Conservation (phyloP, 2,329 filamentous ascomycete genomes). For the Colletotrichum agaves region DNA sequence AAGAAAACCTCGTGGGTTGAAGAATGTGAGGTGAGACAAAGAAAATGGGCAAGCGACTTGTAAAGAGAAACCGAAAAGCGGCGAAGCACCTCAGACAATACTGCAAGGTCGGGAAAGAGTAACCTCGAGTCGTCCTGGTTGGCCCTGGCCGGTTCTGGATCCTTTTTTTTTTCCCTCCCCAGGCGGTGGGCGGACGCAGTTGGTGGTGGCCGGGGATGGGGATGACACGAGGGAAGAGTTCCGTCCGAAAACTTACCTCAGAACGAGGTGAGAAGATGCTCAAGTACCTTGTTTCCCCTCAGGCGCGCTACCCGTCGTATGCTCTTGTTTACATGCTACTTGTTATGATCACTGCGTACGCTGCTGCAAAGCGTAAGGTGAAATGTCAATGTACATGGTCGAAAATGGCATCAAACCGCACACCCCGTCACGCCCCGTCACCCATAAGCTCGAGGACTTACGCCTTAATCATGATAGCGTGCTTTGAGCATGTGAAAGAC, state of each 20-base stretch:
- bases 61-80: constrained; percentile 15
- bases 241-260: constrained; percentile 27
- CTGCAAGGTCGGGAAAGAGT: neutral
- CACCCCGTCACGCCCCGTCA: constrained; percentile 4
- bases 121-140: constrained; percentile 7
- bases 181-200: constrained; percentile 8
- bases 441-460: constrained; percentile 3
- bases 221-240: constrained; percentile 18
- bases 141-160: constrained; percentile 21
- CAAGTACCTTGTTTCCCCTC: constrained; percentile 2
- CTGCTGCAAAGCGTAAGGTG: neutral
- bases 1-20: constrained; percentile 25
- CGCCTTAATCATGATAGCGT: neutral
- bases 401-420: constrained; percentile 14
- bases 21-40: constrained; percentile 31
- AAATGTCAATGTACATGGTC: neutral
- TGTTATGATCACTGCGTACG: neutral
- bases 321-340: neutral
- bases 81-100: neutral
- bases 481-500: constrained; percentile 34
- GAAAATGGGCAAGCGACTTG: constrained; percentile 18
- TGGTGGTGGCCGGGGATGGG: constrained; percentile 22
- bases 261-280: constrained; percentile 1
- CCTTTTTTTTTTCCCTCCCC: neutral
- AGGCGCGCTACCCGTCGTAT: neutral